Conservation (phyloP, 345 rosid genomes). For the Eucalyptus curtisii region DNA sequence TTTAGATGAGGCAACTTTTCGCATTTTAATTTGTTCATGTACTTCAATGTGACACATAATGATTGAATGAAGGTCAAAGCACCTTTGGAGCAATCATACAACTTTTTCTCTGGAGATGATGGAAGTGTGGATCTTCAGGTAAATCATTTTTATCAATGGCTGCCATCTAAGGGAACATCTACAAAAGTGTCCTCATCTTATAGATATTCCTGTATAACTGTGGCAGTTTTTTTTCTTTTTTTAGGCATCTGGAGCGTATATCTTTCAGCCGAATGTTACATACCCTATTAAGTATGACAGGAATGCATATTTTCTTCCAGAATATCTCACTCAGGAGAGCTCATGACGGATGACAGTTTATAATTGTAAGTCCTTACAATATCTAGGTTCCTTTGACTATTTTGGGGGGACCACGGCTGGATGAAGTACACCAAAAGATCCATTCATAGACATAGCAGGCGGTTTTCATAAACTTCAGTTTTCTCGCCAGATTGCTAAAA, state of each 20-base stretch:
- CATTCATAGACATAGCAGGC: constrained; percentile 84
- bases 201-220: neutral
- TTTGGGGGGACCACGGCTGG: constrained; percentile 51
- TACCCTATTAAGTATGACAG: constrained; percentile 34
- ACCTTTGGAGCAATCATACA: constrained; percentile 49
- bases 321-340: neutral
- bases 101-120: constrained; percentile 53
- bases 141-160: neutral
- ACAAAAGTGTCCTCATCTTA: neutral
- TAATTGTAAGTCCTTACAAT: neutral
- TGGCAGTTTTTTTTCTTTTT: neutral
- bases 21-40: neutral
- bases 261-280: constrained; percentile 84
- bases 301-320: constrained; percentile 25
- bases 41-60: neutral
- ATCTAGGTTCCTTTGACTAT: constrained; percentile 59
- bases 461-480: neutral
- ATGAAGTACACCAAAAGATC: constrained; percentile 78
- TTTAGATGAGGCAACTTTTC: neutral
- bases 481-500: neutral
- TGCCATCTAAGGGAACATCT: neutral
- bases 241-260: constrained; percentile 63
- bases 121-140: constrained; percentile 19
- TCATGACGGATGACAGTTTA: neutral
- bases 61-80: constrained; percentile 40